Evolutionary conservation across 495 filamentous ascomycete species (phyloP).

Genomic region (Talaromyces thailandensis): DNA sequence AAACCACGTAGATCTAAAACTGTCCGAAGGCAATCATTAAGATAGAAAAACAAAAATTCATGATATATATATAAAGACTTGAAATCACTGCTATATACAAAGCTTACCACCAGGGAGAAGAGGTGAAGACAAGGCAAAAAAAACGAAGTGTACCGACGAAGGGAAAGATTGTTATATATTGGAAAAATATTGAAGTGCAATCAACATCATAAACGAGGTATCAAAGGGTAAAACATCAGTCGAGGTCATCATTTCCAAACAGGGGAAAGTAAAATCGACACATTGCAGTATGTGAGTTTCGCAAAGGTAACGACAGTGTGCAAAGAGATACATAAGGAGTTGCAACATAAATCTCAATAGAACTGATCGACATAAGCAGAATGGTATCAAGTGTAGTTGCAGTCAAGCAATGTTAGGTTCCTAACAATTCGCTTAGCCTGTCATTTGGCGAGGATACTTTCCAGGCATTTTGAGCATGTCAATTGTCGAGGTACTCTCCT

Average conservation of each 20-base stretch:
- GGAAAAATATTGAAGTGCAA: neutral
- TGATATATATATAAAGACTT: neutral
- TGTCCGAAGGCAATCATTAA: neutral
- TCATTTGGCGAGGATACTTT: conserved; percentile 21
- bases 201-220: neutral
- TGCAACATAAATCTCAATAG: neutral
- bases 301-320: conserved; percentile 5
- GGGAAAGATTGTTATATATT: neutral
- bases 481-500: conserved; percentile 21
- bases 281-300: neutral
- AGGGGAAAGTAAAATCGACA: neutral
- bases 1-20: neutral
- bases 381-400: neutral
- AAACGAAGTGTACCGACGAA: neutral
- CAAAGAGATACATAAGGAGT: conserved; percentile 7
- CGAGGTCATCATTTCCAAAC: neutral
- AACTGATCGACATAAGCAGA: neutral
- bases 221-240: neutral
- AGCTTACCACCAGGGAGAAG: neutral
- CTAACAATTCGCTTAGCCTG: neutral
- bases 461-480: conserved; percentile 30
- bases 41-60: neutral
- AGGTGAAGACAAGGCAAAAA: neutral
- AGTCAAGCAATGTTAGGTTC: neutral
- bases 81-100: neutral